These are phyloP conservation scores for Xylariaceae sp. DNA, from an alignment of 2,329 filamentous ascomycete species.

Conservation along the genomic window DNA sequence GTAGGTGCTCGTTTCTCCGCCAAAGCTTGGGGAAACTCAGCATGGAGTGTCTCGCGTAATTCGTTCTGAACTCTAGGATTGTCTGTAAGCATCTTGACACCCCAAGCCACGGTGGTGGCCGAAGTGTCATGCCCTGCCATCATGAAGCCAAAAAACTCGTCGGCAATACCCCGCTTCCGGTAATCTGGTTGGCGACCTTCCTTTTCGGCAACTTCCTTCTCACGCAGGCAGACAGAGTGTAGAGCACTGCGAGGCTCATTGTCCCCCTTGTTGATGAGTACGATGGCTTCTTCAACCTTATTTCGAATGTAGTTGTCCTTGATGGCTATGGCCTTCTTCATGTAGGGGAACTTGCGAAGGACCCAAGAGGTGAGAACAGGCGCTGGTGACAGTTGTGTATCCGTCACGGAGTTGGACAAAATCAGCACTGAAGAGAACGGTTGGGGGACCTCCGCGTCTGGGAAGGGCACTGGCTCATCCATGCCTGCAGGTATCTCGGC, in stretches of 20 bases:
- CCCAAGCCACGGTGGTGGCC: constrained; percentile 28
- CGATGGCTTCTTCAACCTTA: constrained; percentile 22
- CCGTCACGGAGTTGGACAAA: constrained; percentile 26
- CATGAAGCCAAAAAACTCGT: constrained; percentile 31
- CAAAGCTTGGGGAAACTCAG: constrained; percentile 13
- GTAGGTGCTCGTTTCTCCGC: constrained; percentile 21
- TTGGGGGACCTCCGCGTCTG: constrained; percentile 19
- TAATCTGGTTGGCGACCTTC: constrained; percentile 25
- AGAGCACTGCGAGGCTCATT: constrained; percentile 26
- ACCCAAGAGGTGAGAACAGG: constrained; percentile 29
- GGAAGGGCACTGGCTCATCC: constrained; percentile 25
- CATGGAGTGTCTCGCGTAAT: constrained; percentile 24
- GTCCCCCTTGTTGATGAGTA: constrained; percentile 19
- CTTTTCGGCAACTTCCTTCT: constrained; percentile 27
- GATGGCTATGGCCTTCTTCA: constrained; percentile 26
- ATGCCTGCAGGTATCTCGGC: constrained; percentile 1
- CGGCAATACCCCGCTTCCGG: constrained; percentile 21
- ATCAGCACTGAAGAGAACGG: constrained; percentile 26
- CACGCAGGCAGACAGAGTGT: constrained; percentile 32
- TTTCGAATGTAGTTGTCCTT: constrained; percentile 29
- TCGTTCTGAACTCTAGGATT: constrained; percentile 23
- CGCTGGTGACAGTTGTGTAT: constrained; percentile 28
- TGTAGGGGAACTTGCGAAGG: constrained; percentile 25
- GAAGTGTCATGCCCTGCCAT: constrained; percentile 33
- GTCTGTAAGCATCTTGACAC: constrained; percentile 28